Percentiles rank a stretch among this genome's conserved stretches.
Conservation (phyloP, 2,329 filamentous ascomycete species). For the Grosmannia serpens region DNA sequence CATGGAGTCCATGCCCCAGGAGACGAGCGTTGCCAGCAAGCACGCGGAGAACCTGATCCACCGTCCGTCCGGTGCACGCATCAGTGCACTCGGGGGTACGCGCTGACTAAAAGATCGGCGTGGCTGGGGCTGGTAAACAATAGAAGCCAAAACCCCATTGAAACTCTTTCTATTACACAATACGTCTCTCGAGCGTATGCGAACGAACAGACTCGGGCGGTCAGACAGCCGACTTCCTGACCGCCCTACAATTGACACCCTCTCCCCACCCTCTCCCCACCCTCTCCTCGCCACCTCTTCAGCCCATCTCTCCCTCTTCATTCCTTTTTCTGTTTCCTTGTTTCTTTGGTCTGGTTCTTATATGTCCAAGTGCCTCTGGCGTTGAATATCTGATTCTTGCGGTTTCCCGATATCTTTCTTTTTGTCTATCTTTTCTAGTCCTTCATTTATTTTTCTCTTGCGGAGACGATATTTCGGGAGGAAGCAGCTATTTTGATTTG, state of each 20-base stretch:
- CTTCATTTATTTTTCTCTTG: neutral
- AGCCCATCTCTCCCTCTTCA: neutral
- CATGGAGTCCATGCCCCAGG: conserved; percentile 35
- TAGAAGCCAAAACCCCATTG: neutral
- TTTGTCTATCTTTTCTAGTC: neutral
- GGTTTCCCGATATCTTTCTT: neutral
- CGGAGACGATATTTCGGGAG: neutral
- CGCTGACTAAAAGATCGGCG: conserved; percentile 25
- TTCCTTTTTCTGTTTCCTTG: neutral
- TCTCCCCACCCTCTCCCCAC: neutral
- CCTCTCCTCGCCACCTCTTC: neutral
- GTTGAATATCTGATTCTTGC: conserved; percentile 8
- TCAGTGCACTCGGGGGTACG: conserved; percentile 48
- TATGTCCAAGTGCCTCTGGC: conserved; percentile 4
- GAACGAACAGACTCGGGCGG: neutral
- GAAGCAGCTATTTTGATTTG: neutral
- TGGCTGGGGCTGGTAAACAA: conserved; percentile 13
- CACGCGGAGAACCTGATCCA: conserved; percentile 47
- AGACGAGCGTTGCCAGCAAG: conserved; percentile 41
- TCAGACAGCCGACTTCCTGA: neutral
- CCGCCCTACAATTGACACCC: neutral
- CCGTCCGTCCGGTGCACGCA: conserved; percentile 50
- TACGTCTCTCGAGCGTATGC: neutral
- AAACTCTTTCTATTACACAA: neutral
- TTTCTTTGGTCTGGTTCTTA: neutral